Conservation (phyloP, 768 basidiomycete species). For the Tephrocybe sp. region DNA sequence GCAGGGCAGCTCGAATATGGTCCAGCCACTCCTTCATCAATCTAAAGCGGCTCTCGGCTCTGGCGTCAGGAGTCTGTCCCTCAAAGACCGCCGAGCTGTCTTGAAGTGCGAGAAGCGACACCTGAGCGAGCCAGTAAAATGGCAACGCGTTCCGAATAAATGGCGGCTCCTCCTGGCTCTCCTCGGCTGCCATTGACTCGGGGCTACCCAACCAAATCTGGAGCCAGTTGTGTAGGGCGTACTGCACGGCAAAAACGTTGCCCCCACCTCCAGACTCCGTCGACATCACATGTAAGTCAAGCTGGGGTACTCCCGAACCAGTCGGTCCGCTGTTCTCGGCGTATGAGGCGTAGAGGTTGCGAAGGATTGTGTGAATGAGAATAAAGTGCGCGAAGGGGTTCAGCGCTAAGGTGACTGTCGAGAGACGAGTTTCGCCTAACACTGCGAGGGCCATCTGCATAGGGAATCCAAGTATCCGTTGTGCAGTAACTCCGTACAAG, state of each 20-base stretch:
- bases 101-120: constrained; percentile 49
- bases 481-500: constrained; percentile 34
- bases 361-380: constrained; percentile 44
- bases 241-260: constrained; percentile 36
- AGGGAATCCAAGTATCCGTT: constrained; percentile 34
- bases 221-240: constrained; percentile 58
- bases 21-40: constrained; percentile 50
- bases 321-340: constrained; percentile 14
- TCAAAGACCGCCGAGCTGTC: constrained; percentile 34
- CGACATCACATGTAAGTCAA: neutral
- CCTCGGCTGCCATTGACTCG: constrained; percentile 27
- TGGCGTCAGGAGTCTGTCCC: constrained; percentile 13
- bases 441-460: constrained; percentile 36
- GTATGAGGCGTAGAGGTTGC: constrained; percentile 33
- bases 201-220: constrained; percentile 49
- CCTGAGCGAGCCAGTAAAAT: constrained; percentile 63
- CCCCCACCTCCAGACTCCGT: constrained; percentile 7
- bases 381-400: constrained; percentile 45
- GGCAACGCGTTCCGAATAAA: constrained; percentile 48
- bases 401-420: constrained; percentile 27
- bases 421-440: constrained; percentile 30
- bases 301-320: neutral
- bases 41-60: constrained; percentile 40
- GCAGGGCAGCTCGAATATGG: constrained; percentile 44
- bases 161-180: constrained; percentile 28